phyloP scores from a whole-genome alignment of 2,329 filamentous ascomycete genomes.

The Elsinoe necatrix region DNA sequence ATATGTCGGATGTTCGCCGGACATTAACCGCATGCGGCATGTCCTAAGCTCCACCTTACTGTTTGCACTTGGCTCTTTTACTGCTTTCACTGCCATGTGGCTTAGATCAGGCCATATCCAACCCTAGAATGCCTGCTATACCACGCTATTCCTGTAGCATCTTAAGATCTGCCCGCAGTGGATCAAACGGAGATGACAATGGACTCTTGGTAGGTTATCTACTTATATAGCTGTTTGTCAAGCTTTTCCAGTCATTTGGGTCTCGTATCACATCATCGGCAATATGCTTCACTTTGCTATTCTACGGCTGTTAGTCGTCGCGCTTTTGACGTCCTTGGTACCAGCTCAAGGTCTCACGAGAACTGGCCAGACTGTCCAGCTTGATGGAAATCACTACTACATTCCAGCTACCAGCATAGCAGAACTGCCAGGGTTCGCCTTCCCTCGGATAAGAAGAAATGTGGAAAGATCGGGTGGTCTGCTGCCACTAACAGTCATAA shows the following conservation, averaged over 20 bases:
- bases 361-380: constrained; percentile 34
- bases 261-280: not conserved
- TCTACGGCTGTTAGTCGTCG: not conserved
- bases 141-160: not conserved
- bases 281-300: not conserved
- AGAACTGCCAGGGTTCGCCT: constrained; percentile 23
- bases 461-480: constrained; percentile 24
- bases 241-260: not conserved
- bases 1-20: not conserved
- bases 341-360: not conserved
- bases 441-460: constrained; percentile 17
- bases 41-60: not conserved
- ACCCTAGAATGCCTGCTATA: not conserved
- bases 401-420: constrained; percentile 32
- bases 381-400: constrained; percentile 35
- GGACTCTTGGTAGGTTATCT: not conserved
- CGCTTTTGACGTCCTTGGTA: not conserved
- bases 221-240: not conserved
- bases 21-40: constrained; percentile 4
- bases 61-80: constrained; percentile 8
- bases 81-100: constrained; percentile 6
- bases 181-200: not conserved
- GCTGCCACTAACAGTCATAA: constrained; percentile 34
- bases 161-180: not conserved
- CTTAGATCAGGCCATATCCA: not conserved